phyloP scores from a whole-genome alignment of 1,139 yeast species.

The Zygoascus meyerae region DNA sequence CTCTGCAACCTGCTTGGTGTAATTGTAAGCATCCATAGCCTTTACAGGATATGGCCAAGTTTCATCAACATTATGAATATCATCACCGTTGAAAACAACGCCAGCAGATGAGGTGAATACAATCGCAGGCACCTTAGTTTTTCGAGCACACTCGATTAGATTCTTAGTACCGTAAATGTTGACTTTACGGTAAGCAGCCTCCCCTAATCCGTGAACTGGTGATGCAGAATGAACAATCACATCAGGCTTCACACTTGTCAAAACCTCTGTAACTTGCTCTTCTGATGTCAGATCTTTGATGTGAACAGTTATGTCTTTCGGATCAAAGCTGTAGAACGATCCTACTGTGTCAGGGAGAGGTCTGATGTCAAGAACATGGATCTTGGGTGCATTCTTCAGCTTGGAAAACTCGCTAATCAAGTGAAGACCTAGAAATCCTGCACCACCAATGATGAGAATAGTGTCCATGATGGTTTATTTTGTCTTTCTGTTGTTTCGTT shows the following conservation, averaged over 20 bases:
- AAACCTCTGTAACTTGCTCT: constrained; percentile 61
- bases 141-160: constrained; percentile 59
- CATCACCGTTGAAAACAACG: constrained; percentile 90
- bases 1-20: constrained; percentile 92
- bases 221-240: constrained; percentile 95
- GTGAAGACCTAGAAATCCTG: constrained; percentile 93
- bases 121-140: constrained; percentile 50
- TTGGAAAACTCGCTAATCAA: constrained; percentile 77
- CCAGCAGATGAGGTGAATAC: constrained; percentile 98
- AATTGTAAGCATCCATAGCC: constrained; percentile 96
- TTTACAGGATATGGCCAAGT: constrained; percentile 84
- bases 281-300: constrained; percentile 81
- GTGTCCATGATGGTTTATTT: constrained; percentile 37
- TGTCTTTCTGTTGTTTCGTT: too few relatives aligned
- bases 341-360: constrained; percentile 69
- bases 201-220: constrained; percentile 84
- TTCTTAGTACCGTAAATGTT: constrained; percentile 86
- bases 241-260: constrained; percentile 53
- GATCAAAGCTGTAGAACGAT: constrained; percentile 67
- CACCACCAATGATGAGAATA: constrained; percentile 83
- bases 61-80: constrained; percentile 87
- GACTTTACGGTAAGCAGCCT: constrained; percentile 77
- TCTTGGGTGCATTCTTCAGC: constrained; percentile 59
- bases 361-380: constrained; percentile 86
- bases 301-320: constrained; percentile 50